A percentile compares a stretch with the other conserved stretches of the same genome.
Conservation (phyloP, 192 early-diverging fungal genomes). For the Podila epicladia region DNA sequence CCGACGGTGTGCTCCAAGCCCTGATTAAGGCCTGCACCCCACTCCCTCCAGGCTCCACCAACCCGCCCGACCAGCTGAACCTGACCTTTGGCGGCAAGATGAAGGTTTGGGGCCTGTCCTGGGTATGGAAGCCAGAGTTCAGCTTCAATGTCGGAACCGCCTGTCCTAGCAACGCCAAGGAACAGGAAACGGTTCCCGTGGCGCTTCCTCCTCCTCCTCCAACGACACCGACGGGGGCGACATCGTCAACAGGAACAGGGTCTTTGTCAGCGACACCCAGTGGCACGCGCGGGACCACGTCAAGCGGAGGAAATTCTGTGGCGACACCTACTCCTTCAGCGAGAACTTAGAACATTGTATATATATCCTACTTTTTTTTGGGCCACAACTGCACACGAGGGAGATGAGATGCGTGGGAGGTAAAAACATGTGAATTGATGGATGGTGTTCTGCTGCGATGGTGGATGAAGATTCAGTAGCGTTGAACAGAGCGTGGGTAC, state of each 20-base stretch:
- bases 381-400: too few relatives aligned
- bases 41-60: background rate
- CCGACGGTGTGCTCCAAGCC: conserved; percentile 24
- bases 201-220: background rate
- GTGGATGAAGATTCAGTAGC: too few relatives aligned
- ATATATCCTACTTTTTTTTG: too few relatives aligned
- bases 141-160: conserved; percentile 38
- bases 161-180: conserved; percentile 33
- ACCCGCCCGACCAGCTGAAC: background rate
- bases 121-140: conserved; percentile 47
- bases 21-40: conserved; percentile 26
- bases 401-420: too few relatives aligned
- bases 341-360: too few relatives aligned
- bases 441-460: too few relatives aligned
- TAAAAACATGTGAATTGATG: too few relatives aligned
- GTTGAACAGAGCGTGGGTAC: too few relatives aligned
- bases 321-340: too few relatives aligned
- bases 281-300: background rate
- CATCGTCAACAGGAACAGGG: background rate
- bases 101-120: conserved; percentile 27
- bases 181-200: background rate
- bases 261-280: background rate
- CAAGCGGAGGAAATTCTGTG: background rate
- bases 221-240: background rate
- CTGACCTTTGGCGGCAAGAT: conserved; percentile 38